These are phyloP conservation scores for Aspergillus niger DNA, from an alignment of 2,329 filamentous ascomycete species.

Conservation along the genomic window DNA sequence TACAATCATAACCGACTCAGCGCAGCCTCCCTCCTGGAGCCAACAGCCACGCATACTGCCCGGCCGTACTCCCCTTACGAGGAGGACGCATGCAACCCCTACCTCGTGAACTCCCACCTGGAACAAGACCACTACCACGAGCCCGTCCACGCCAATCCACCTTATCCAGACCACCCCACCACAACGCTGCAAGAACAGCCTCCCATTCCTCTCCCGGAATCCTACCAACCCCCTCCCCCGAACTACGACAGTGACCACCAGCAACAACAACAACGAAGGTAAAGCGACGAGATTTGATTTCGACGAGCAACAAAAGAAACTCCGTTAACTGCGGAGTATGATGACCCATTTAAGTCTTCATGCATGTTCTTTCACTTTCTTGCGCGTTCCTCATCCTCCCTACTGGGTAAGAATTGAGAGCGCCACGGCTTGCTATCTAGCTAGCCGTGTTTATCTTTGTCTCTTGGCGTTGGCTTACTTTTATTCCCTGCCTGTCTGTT, in stretches of 20 bases:
- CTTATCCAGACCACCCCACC: constrained; percentile 14
- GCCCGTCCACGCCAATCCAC: neutral
- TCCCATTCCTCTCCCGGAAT: constrained; percentile 35
- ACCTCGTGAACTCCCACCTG: constrained; percentile 9
- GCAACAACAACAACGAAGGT: constrained; percentile 3
- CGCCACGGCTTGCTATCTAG: neutral
- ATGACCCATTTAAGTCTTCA: neutral
- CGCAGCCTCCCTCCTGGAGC: constrained; percentile 17
- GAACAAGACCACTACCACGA: constrained; percentile 5
- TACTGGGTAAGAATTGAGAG: neutral
- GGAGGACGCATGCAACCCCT: constrained; percentile 19
- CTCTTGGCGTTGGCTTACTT: constrained; percentile 1
- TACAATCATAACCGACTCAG: constrained; percentile 15
- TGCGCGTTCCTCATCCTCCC: neutral
- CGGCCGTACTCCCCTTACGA: constrained; percentile 24
- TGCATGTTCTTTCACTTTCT: neutral
- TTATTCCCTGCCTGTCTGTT: neutral
- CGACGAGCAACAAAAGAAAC: neutral
- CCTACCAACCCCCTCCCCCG: constrained; percentile 31
- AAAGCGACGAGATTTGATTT: neutral
- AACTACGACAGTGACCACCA: constrained; percentile 25
- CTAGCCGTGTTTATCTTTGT: neutral
- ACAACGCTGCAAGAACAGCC: constrained; percentile 28
- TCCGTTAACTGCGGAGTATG: neutral
- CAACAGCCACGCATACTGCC: constrained; percentile 13